Evolutionary conservation across 176 grass and related monocot genomes (phyloP), one percentile per base, ranked within the genome.

Genomic region (Triticum timopheevii): DNA sequence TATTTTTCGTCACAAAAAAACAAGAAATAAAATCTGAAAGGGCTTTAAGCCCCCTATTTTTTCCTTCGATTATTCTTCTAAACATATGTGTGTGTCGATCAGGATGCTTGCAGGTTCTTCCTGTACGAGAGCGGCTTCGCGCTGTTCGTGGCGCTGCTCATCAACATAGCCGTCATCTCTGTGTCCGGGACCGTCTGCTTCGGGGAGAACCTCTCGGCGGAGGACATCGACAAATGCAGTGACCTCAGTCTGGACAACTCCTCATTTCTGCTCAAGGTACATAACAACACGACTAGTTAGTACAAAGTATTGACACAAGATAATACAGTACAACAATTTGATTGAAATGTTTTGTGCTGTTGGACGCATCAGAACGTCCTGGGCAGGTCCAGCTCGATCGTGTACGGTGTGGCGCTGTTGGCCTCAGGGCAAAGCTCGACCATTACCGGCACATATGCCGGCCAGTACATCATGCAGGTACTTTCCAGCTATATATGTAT

Each of bases 21-120:
- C n/a, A n/a, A n/a, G n/a, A n/a, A n/a, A n/a, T n/a, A n/a, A n/a
- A n/a, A n/a, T n/a, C n/a, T n/a, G n/a, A n/a, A n/a, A n/a, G n/a
- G n/a, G n/a, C n/a, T n/a, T n/a, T n/a, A 35, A 35, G 35, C 35
- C 35, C 35, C 35, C 35, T 35, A 35, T 35, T 35, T 35, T 35
- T 35, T 35, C 5, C 35, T 35, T 4, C 35, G 5, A 0, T 35
- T 0, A 35, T 35, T 35, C 35, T 31, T 3, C n/a, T 49, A 52
- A 52, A 6, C 16, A 52, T 17, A 6, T 52, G 15, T 17, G 49
- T 16, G 13, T 17, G 49, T 52, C 15, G 15, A 25, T 73, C 38
- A 98, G 96, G 92, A 94, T 35, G 93, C 92, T 3, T 94, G 93
- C 65, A 28, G 72, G 24, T 75, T 75, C 72, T 75, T 75, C 24